phyloP scores from a whole-genome alignment of 148 eudicot genomes.

The Vaccinium myrtillus region DNA sequence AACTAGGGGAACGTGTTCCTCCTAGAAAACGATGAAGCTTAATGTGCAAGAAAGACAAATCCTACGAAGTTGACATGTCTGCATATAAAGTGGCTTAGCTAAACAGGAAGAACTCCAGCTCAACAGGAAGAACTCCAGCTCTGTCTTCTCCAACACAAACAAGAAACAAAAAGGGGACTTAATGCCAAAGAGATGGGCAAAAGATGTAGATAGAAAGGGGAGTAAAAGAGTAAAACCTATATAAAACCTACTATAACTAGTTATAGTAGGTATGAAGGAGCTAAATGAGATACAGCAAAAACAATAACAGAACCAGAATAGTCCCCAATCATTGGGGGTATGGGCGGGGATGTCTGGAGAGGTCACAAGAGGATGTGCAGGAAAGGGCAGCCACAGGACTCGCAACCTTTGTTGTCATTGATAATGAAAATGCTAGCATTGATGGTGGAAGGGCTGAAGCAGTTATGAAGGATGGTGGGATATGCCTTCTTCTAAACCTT shows the following conservation, averaged over 20 bases:
- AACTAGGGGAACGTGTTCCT: too few species aligned
- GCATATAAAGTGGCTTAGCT: too few species aligned
- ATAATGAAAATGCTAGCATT: constrained; percentile 89
- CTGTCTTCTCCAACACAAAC: neutral
- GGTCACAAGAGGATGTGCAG: constrained; percentile 92
- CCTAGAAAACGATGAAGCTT: too few species aligned
- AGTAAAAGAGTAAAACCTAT: neutral
- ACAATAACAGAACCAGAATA: too few species aligned
- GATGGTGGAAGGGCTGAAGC: constrained; percentile 89
- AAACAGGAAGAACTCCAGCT: neutral
- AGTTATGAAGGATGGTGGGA: constrained; percentile 84
- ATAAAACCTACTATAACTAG: too few species aligned
- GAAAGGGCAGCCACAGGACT: constrained; percentile 94
- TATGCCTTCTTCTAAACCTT: constrained; percentile 72
- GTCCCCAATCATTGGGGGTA: too few species aligned
- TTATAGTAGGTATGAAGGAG: too few species aligned
- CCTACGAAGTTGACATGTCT: too few species aligned
- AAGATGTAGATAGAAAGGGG: neutral
- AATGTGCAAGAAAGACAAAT: too few species aligned
- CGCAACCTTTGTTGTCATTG: constrained; percentile 93
- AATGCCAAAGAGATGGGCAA: neutral
- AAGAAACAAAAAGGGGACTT: too few species aligned
- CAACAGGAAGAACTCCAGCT: neutral
- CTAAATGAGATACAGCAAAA: too few species aligned
- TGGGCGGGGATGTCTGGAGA: constrained; percentile 34